phyloP scores from a whole-genome alignment of 2,329 filamentous ascomycete species.

The Sporothrix brunneoviolacea region DNA sequence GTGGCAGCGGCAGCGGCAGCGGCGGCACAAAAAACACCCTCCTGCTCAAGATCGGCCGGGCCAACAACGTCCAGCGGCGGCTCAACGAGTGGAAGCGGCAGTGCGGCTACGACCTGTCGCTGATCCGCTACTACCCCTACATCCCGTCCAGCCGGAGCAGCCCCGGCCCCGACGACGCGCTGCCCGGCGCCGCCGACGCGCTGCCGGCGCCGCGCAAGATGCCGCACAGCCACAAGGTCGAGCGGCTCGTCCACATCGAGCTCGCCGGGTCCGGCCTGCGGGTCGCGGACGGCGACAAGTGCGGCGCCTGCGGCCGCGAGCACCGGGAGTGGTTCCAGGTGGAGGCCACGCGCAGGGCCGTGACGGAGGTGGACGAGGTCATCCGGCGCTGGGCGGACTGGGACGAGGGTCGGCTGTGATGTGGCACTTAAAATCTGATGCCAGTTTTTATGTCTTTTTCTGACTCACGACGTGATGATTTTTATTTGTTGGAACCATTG shows the following conservation, averaged over 20 bases:
- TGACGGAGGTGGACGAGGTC: conserved; percentile 59
- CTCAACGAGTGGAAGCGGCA: conserved; percentile 92
- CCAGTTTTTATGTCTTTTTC: background rate
- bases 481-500: too few species aligned
- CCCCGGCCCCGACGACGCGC: background rate
- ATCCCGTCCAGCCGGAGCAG: conserved; percentile 37
- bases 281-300: conserved; percentile 49
- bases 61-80: conserved; percentile 78
- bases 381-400: conserved; percentile 77
- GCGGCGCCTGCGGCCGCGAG: conserved; percentile 70
- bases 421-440: too few species aligned
- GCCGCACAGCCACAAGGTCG: conserved; percentile 79
- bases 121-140: conserved; percentile 91
- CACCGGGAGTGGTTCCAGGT: conserved; percentile 97
- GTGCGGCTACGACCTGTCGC: conserved; percentile 80
- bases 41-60: conserved; percentile 60
- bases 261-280: conserved; percentile 57
- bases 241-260: conserved; percentile 85
- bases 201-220: conserved; percentile 56
- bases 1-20: conserved; percentile 16
- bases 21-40: conserved; percentile 21
- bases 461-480: background rate
- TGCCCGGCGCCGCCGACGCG: background rate
- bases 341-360: conserved; percentile 61
- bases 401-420: conserved; percentile 51